Evolutionary conservation across 1,284 basidiomycete genomes (phyloP), one percentile per base, ranked within the genome.

Genomic region (Puccinia triticina): DNA sequence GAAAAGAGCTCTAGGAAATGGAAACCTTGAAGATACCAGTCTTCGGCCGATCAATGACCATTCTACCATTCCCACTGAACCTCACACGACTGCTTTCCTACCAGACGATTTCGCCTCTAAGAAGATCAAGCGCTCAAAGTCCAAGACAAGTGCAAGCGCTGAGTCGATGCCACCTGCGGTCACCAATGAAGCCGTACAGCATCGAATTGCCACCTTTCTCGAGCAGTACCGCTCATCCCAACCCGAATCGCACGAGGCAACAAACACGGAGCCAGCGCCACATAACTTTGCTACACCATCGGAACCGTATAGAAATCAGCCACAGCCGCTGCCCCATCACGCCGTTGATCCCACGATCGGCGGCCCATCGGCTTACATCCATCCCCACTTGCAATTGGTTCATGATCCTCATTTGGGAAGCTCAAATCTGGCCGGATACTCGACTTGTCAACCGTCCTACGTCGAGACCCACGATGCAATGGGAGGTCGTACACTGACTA

Each of bases 401-500:
- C 74, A 59, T 43, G 74, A 76, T 73, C 74, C 64, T 40, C 34
- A 79, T 50, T 64, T 57, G 53, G 64, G 53, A 50, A 79, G 50
- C 48, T 55, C 50, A 57, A 79, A 26, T 32, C 18, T 71, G 40
- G 18, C 77, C n/a, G 66, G 50, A 57, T 43, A 71, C 29, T 79
- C 59, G 1, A 57, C 67, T 40, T 81, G 79, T 69, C 71, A 81
- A 23, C 59, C 80, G 14, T 59, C 71, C 50, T 66, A 73, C 32
- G 46, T 82, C 34, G 80, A 82, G 50, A 43, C 80, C 18, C 73
- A 82, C 55, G 72, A 82, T 69, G 80, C 73, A 3, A 82, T 82
- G 73, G 80, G 80, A 75, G 80, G 80, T 50, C 55, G 80, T 50
- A 82, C 80, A 12, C 50, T 82, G 21, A 76, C 80, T 12, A 82